Base-by-base conservation (phyloP, 768 basidiomycete species). In the Scleroderma bovista region DNA sequence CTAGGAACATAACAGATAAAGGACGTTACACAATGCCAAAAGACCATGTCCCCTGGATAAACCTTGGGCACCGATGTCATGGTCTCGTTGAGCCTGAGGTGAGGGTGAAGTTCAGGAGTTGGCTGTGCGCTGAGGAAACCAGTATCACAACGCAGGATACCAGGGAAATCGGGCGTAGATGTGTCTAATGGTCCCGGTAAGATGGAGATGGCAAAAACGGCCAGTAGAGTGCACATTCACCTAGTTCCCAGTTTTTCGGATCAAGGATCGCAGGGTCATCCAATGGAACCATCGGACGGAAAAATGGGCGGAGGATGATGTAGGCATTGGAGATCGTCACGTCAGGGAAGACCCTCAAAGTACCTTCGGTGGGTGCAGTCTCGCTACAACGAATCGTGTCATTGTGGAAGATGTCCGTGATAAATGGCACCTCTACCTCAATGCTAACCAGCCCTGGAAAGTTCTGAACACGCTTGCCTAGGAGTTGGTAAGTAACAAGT, bases 381-480 rank as follows among this genome's bases (percentile, higher is more conserved):
- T 84, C 78, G 53, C 79, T 82, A 46, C 47, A 38, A 29, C 46
- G 22, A 6, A 16, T 34, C n/a, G 2, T n/a, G 37, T 15, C 8
- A 19, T 39, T 44, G 22, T 10, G 29, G n/a, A 16, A 15, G 24
- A 2, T 9, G 6, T 45, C 12, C 7, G 36, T 29, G 20, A 33
- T n/a, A 16, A 53, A 16, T 53, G 46, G 16, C 51, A 47, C 50
- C 59, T 3, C 40, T 43, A 84, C 81, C 80, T 83, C 72, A 85
- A 71, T 2, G 84, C 75, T 13, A 86, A 63, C 87, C 86, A 89
- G n/a, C 86, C 86, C 57, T 88, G 87, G 70, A 83, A 89, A 3
- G 82, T 80, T 46, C 78, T 69, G 60, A 81, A 79, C 7, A 79
- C 71, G 49, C 64, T 78, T 20, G 76, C 72, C 64, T 76, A 20